Evolutionary conservation across 805 yeast species (phyloP).

Genomic region (Lachancea sp.): DNA sequence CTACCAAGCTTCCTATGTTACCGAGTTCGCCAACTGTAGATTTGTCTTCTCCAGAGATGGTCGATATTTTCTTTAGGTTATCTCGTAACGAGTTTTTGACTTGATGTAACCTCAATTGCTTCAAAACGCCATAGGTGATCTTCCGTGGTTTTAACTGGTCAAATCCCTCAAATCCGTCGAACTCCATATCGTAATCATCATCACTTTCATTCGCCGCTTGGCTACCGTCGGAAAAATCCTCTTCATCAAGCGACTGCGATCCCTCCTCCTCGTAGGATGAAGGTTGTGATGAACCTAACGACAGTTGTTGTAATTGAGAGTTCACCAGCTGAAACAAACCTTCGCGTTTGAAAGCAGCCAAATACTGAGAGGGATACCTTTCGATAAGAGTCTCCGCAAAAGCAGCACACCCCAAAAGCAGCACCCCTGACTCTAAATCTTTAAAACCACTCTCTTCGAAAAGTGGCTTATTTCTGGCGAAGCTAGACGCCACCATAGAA

Average conservation of each 20-base stretch:
- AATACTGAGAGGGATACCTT: constrained; percentile 39
- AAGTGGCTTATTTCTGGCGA: constrained; percentile 46
- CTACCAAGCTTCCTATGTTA: constrained; percentile 21
- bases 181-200: constrained; percentile 24
- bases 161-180: constrained; percentile 31
- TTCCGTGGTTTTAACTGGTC: constrained; percentile 25
- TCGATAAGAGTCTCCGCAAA: constrained; percentile 41
- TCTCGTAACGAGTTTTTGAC: constrained; percentile 10
- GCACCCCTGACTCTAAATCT: constrained; percentile 33
- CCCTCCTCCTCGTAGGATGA: neutral
- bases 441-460: constrained; percentile 18
- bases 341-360: constrained; percentile 55
- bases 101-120: constrained; percentile 10
- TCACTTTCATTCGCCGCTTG: constrained; percentile 25
- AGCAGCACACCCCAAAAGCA: constrained; percentile 47
- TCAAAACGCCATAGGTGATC: constrained; percentile 21
- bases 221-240: constrained; percentile 18
- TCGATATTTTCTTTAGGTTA: constrained; percentile 9
- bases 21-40: constrained; percentile 22
- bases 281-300: neutral
- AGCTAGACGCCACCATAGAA: constrained; percentile 51
- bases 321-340: constrained; percentile 38
- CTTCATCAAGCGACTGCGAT: constrained; percentile 11
- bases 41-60: constrained; percentile 17
- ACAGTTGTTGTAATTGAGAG: neutral